Base-by-base conservation (phyloP, 805 yeast genomes). In the Hanseniaspora osmophila region DNA sequence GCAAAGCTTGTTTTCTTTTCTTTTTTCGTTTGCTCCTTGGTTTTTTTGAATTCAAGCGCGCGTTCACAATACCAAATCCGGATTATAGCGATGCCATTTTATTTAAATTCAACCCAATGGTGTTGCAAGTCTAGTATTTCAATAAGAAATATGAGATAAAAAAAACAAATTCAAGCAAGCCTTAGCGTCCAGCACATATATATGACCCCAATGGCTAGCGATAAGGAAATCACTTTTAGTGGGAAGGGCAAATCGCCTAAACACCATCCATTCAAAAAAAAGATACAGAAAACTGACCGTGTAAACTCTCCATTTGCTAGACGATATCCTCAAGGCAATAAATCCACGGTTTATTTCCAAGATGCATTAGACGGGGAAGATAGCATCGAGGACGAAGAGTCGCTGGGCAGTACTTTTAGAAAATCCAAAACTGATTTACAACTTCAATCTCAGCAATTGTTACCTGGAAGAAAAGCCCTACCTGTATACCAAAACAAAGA, bases 401-500 rank as follows among this genome's bases (percentile, higher is more conserved):
- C 47, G 30, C 33, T 44, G 7, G 56, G 48, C 44, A 37, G 46
- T 33, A 50, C 51, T 3, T 10, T 35, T 45, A 56, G 54, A 10
- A 29, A 43, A 2, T 48, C 59, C 15, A 48, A 46, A n/a, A 56
- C 52, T 7, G 58, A 64, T 40, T 49, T 78, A 32, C 59, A 61
- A 41, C 42, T 47, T 3, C 55, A 59, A 58, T 57, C 77, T 51
- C 48, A 69, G 4, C 62, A 65, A 16, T 64, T 85, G 13, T 63
- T 78, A 3, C 63, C 69, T 38, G 60, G 71, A 1, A 66, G 95
- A 48, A 59, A 73, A 51, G 66, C 71, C 0, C 68, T 88, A 40
- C 96, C 96, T 0, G 84, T 88, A 27, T 86, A 71, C 61, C 77
- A 74, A 52, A 84, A 84, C 49, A 76, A 76, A 53, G 78, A 75